Evolutionary conservation across 2,329 filamentous ascomycete genomes (phyloP).

Genomic region (Chaetomium strumarium): DNA sequence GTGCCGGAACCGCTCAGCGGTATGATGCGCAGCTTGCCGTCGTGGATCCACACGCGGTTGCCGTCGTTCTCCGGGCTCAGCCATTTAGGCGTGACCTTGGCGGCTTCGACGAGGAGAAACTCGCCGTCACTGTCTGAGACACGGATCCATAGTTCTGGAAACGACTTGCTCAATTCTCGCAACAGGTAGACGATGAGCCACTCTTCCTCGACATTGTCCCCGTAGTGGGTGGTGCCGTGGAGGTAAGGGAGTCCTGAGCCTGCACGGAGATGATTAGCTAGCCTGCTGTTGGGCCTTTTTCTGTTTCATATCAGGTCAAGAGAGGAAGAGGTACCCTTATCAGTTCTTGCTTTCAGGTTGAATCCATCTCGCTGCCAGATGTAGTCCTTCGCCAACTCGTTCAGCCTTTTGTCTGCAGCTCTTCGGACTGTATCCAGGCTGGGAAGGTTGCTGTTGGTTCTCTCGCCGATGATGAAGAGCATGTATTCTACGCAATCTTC

Average conservation of each 20-base stretch:
- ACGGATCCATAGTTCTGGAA: slow-evolving; percentile 71
- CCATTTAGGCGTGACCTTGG: slow-evolving; percentile 82
- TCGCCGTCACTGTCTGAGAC: slow-evolving; percentile 87
- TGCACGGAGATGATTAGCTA: slow-evolving; percentile 12
- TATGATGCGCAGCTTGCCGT: slow-evolving; percentile 69
- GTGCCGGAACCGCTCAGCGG: slow-evolving; percentile 39
- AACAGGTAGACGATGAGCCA: slow-evolving; percentile 93
- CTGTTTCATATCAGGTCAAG: too few relatives aligned
- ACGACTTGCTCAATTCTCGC: slow-evolving; percentile 68
- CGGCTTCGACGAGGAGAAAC: slow-evolving; percentile 90
- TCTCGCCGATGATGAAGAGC: slow-evolving; percentile 62
- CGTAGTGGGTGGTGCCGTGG: slow-evolving; percentile 75
- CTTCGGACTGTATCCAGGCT: slow-evolving; percentile 68
- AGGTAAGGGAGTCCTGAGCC: slow-evolving; percentile 53
- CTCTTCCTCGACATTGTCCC: slow-evolving; percentile 93
- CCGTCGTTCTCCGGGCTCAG: slow-evolving; percentile 84
- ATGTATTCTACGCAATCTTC: slow-evolving; percentile 86
- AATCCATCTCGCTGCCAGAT: slow-evolving; percentile 93
- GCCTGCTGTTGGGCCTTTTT: not conserved
- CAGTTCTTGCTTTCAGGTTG: slow-evolving; percentile 57
- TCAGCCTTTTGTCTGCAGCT: slow-evolving; percentile 56
- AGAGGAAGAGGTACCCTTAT: slow-evolving; percentile 41
- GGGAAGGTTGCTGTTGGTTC: slow-evolving; percentile 47
- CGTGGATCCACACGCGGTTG: slow-evolving; percentile 84
- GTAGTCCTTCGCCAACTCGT: slow-evolving; percentile 68